Base-by-base conservation (phyloP, 2,329 filamentous ascomycete species). In the Aspergillus brunneoviolaceus region DNA sequence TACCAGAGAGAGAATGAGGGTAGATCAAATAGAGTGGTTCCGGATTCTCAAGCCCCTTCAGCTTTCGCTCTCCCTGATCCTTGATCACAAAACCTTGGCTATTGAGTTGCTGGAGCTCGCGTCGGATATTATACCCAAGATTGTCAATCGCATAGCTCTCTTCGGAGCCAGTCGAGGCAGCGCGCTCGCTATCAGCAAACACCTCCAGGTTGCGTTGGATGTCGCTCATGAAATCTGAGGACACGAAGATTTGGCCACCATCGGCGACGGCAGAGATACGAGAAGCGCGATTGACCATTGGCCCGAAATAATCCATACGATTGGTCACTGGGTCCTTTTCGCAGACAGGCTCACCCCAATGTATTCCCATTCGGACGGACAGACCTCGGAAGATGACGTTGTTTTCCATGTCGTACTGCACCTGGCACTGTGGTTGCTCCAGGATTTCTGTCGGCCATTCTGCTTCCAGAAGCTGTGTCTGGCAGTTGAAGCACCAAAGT, bases 261-360 rank as follows among this genome's bases (percentile, higher is more conserved):
- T 99, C 95, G 39, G 95, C 95, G 49, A 96, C 93, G 23, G 91
- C 89, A 6, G 92, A 95, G 65, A 99, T 96, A 79, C 95, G 90
- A 16, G 95, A 90, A 0, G 95, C 92, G 72, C 96, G 93, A 78
- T 99, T 99, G 70, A 99, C 95, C 92, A 99, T 99, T 14, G 95
- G 95, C 0, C 95, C 95, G 73, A 98, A 99, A 79, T 99, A 99
- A 71, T 99, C 95, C 95, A 99, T 99, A 64, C 95, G 92, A 60
- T 93, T 89, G 1, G 95, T 99, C 53, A 99, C 93, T 0, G 95
- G 95, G 76, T 99, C 95, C 52, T 89, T 90, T 76, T 99, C 95
- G 73, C 92, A 96, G 69, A 99, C 92, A 5, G 94, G 95, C 61
- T 90, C 88, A 66, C 95, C 95, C 85, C 90, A 99, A 75, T 99